These are phyloP conservation scores for Primulina huaijiensis DNA, from an alignment of 257 asterid species.

Conservation along the genomic window DNA sequence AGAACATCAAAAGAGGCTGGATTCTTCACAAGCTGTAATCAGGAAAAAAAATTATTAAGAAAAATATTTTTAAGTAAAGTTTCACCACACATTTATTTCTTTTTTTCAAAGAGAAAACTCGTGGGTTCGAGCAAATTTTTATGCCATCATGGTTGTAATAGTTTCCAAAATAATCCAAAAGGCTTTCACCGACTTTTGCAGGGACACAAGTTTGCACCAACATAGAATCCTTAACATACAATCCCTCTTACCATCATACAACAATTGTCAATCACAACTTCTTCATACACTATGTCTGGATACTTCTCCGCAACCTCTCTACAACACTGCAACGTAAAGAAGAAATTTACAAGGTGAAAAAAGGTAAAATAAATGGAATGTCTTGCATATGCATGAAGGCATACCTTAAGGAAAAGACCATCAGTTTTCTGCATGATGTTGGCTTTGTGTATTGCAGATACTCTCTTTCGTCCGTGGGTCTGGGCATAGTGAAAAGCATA, in stretches of 20 bases:
- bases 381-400: slow-evolving; percentile 17
- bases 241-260: slow-evolving; percentile 77
- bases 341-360: slow-evolving; percentile 29
- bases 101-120: not conserved
- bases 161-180: slow-evolving; percentile 10
- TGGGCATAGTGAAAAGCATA: slow-evolving; percentile 94
- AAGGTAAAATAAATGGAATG: slow-evolving; percentile 16
- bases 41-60: not conserved
- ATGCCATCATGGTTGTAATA: not conserved
- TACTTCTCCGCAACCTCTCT: slow-evolving; percentile 95
- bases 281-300: slow-evolving; percentile 82
- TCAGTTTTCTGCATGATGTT: slow-evolving; percentile 99
- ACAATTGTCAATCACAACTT: slow-evolving; percentile 94
- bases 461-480: slow-evolving; percentile 86
- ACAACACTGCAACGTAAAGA: slow-evolving; percentile 67
- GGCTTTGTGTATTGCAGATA: slow-evolving; percentile 97
- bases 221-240: slow-evolving; percentile 10
- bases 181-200: slow-evolving; percentile 10
- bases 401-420: slow-evolving; percentile 95
- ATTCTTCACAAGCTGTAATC: slow-evolving; percentile 79
- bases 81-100: slow-evolving; percentile 8
- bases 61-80: not conserved
- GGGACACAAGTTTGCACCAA: slow-evolving; percentile 14
- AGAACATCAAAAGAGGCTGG: slow-evolving; percentile 79
- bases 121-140: slow-evolving; percentile 1